Base-by-base conservation (phyloP, 106 monocot genomes). In the Chionographis japonica region DNA sequence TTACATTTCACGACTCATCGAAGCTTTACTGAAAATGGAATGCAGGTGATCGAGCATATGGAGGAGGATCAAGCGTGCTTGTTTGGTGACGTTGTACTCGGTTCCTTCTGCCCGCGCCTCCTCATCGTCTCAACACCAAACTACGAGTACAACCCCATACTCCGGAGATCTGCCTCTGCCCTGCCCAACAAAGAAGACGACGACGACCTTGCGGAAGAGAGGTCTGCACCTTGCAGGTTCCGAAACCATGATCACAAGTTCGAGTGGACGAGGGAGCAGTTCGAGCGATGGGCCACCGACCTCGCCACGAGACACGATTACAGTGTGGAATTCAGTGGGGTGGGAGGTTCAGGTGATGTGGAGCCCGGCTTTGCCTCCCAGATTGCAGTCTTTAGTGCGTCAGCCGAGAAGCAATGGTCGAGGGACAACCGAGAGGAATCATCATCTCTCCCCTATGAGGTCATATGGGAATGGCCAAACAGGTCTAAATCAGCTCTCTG, bases 41-140 rank as follows among this genome's bases (percentile, higher is more conserved):
- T 84, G 62, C 85, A 98, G 98, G 98, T 98, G 52, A 90, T 98
- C 73, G 98, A 98, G 55, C 98, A 98, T 74, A 83, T 98, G 89
- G 90, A 98, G 75, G 90, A 90, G 75, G 85, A 90, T 60, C 83
- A 98, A 67, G 98, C 93, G 58, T 63, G 53, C 8, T 68, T 84
- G 54, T 93, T 90, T 58, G 98, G 98, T 15, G 80, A 93, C 11
- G 62, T 85, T 19, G 92, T 69, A 3, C 77, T 98, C 59, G 81
- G 87, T 69, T 70, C 49, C 40, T 98, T 98, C 75, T 69, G 80
- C 63, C 98, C 98, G 12, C 60, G 20, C 15, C 49, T 88, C 15
- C 87, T 98, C 19, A 80, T 98, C 2, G 83, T 98, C 56, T 98
- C 98, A 0, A 98, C 98, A 15, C 98, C 98, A 5, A 98, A 98